Percentiles rank a stretch among this genome's conserved stretches.
These are phyloP conservation scores for Triticum turgidum DNA, from an alignment of 176 grass and related monocot species.

Conservation along the genomic window DNA sequence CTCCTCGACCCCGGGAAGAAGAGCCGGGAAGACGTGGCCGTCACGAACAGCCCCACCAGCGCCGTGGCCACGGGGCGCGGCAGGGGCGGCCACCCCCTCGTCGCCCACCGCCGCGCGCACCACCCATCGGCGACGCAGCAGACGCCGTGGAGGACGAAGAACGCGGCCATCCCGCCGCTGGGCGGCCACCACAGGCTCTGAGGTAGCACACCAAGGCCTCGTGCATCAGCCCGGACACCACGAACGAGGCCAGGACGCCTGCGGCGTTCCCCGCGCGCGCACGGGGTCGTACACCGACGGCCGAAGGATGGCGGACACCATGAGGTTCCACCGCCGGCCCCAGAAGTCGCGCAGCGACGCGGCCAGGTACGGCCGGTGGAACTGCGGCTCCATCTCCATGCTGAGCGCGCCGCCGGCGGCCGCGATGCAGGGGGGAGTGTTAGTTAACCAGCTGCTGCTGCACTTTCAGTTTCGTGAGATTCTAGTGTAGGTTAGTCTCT, in stretches of 20 bases:
- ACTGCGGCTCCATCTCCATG: conserved; percentile 50
- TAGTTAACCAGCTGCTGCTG: too few species aligned
- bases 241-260: conserved; percentile 34
- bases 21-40: conserved; percentile 24
- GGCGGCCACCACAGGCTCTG: neutral
- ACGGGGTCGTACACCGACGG: conserved; percentile 23
- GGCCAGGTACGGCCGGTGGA: conserved; percentile 36
- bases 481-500: too few species aligned
- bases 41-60: conserved; percentile 32
- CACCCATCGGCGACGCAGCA: conserved; percentile 36
- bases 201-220: conserved; percentile 49
- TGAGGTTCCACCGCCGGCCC: conserved; percentile 55
- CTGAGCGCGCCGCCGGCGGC: conserved; percentile 14
- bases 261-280: conserved; percentile 1
- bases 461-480: too few species aligned
- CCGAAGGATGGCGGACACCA: conserved; percentile 46
- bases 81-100: conserved; percentile 18
- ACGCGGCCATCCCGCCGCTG: conserved; percentile 37
- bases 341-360: conserved; percentile 52
- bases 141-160: conserved; percentile 51
- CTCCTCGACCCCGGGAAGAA: conserved; percentile 27
- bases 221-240: conserved; percentile 65
- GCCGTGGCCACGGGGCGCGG: neutral
- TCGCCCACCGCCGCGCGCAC: neutral
- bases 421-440: neutral